Evolutionary conservation across 495 filamentous ascomycete genomes (phyloP).

Genomic region (Podospora appendiculata): DNA sequence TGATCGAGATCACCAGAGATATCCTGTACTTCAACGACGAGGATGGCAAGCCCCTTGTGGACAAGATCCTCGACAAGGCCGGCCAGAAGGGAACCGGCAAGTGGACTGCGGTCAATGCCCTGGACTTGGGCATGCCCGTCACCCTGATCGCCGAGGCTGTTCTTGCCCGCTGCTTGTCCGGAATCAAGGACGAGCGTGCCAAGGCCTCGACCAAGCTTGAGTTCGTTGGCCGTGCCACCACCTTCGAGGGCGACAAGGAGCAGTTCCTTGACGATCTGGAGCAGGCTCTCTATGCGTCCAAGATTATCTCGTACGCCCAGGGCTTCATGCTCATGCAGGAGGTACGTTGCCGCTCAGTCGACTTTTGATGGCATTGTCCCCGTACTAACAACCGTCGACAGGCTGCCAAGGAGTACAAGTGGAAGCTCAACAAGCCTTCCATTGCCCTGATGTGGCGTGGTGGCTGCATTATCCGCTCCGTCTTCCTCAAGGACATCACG

Average conservation of each 20-base stretch:
- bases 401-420: slow-evolving; percentile 90
- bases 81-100: slow-evolving; percentile 99
- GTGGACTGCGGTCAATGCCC: slow-evolving; percentile 98
- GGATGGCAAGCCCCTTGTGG: slow-evolving; percentile 80
- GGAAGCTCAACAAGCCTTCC: slow-evolving; percentile 99
- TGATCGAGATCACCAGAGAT: slow-evolving; percentile 97
- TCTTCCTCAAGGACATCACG: slow-evolving; percentile 99
- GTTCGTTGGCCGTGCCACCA: slow-evolving; percentile 60
- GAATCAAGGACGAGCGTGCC: slow-evolving; percentile 87
- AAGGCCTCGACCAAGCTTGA: slow-evolving; percentile 72
- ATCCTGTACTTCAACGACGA: slow-evolving; percentile 96
- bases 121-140: slow-evolving; percentile 98
- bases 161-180: slow-evolving; percentile 87
- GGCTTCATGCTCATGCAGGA: slow-evolving; percentile 99
- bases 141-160: slow-evolving; percentile 97
- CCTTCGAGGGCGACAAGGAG: slow-evolving; percentile 84
- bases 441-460: slow-evolving; percentile 99
- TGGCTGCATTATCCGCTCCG: slow-evolving; percentile 99
- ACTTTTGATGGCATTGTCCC: no score
- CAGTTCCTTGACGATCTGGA: slow-evolving; percentile 93
- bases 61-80: slow-evolving; percentile 98
- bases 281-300: slow-evolving; percentile 97
- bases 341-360: slow-evolving; percentile 44
- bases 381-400: slow-evolving; percentile 20
- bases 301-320: slow-evolving; percentile 99